Evolutionary conservation across 2,329 filamentous ascomycete genomes (phyloP).

Genomic region (Sporothrix dimorphospora): DNA sequence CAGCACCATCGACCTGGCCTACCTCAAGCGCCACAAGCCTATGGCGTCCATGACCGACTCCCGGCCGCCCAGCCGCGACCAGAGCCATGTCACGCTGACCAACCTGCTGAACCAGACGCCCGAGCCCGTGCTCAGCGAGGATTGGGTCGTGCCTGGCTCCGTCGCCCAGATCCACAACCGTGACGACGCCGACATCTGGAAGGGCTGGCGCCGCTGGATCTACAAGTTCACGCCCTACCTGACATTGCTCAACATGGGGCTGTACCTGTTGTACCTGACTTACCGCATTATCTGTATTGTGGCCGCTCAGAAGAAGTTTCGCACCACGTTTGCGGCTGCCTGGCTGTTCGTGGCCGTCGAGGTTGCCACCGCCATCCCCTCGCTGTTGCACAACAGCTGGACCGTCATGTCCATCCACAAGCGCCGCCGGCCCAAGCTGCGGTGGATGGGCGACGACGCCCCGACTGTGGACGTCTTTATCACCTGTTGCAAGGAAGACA

Average conservation of each 20-base stretch:
- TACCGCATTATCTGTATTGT: constrained; percentile 57
- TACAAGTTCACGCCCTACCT: constrained; percentile 46
- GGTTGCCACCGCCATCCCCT: constrained; percentile 34
- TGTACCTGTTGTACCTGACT: constrained; percentile 55
- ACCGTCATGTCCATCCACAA: constrained; percentile 35
- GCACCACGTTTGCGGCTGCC: constrained; percentile 51
- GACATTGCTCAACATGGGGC: constrained; percentile 46
- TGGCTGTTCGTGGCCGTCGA: constrained; percentile 48
- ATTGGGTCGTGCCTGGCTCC: constrained; percentile 41
- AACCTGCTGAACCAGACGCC: constrained; percentile 44
- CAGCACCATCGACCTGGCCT: constrained; percentile 31
- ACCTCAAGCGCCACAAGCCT: constrained; percentile 29
- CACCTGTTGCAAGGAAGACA: constrained; percentile 61
- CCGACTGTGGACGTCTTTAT: constrained; percentile 61
- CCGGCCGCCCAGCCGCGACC: constrained; percentile 41
- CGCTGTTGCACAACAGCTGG: constrained; percentile 35
- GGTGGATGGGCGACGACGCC: constrained; percentile 52
- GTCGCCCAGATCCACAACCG: constrained; percentile 49
- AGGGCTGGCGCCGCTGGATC: constrained; percentile 48
- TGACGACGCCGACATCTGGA: constrained; percentile 51
- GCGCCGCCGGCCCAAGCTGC: constrained; percentile 52
- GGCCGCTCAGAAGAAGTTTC: constrained; percentile 50
- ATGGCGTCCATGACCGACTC: constrained; percentile 29
- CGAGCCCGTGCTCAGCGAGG: constrained; percentile 39
- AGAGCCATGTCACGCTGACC: constrained; percentile 48